Evolutionary conservation across 176 grass and related monocot species (phyloP).

Genomic region (Paspalum vaginatum): DNA sequence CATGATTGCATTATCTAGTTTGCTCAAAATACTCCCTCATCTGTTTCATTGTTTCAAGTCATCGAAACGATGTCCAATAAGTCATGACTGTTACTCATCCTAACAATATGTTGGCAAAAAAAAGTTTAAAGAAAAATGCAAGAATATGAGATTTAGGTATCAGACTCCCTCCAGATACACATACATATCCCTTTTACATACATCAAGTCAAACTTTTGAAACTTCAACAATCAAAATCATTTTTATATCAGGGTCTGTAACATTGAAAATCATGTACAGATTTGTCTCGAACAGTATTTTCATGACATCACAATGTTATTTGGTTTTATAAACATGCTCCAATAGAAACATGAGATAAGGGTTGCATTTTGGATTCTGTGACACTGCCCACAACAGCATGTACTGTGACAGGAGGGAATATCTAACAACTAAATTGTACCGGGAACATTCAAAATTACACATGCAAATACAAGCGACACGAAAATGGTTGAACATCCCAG

Average conservation of each 20-base stretch:
- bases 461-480: not conserved
- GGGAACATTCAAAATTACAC: conserved; percentile 6
- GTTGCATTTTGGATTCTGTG: not conserved
- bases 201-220: not conserved
- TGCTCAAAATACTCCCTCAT: not conserved
- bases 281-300: not conserved
- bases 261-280: not conserved
- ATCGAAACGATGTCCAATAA: not conserved
- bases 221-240: not conserved
- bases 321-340: not conserved
- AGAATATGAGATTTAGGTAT: not conserved
- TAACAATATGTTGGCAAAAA: not conserved
- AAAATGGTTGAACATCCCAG: not conserved
- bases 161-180: not conserved
- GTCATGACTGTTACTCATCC: not conserved
- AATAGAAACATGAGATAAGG: not conserved
- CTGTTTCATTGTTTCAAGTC: not conserved
- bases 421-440: not conserved
- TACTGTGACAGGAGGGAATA: not conserved
- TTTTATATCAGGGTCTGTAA: not conserved
- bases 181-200: not conserved
- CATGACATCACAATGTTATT: not conserved
- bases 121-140: not conserved
- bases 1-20: not conserved
- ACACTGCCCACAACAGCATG: not conserved